Percentiles rank a stretch among this genome's conserved stretches.
Evolutionary conservation across 164 flowering plant genomes (phyloP).

Genomic region (Cinnamomum chago): DNA sequence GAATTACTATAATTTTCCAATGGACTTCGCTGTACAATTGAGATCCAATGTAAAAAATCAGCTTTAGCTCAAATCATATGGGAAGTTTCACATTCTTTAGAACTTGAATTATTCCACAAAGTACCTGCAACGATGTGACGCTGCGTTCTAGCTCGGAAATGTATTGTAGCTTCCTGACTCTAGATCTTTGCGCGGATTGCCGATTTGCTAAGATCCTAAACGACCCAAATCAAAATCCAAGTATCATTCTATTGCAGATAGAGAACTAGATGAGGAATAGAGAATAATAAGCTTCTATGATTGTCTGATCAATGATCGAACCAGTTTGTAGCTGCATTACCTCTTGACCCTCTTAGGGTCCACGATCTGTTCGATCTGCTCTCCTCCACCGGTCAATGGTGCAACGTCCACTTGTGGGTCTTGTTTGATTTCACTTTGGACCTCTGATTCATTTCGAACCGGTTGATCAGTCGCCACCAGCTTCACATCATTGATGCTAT

Average conservation of each 20-base stretch:
- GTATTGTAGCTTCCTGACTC: constrained; percentile 80
- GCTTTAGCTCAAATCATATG: no score
- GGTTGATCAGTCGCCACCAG: constrained; percentile 14
- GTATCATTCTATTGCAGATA: background rate
- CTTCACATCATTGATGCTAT: constrained; percentile 46
- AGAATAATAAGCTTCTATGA: no score
- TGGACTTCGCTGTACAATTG: background rate
- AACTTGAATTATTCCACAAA: background rate
- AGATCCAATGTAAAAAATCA: no score
- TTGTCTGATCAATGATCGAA: no score
- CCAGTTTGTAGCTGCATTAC: constrained; percentile 22
- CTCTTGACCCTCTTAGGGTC: constrained; percentile 82
- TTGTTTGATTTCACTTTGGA: constrained; percentile 31
- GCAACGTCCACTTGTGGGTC: constrained; percentile 15
- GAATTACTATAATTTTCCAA: background rate
- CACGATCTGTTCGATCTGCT: constrained; percentile 24
- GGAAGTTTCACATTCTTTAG: no score
- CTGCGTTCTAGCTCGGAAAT: constrained; percentile 80
- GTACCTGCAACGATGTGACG: constrained; percentile 70
- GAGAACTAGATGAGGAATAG: background rate
- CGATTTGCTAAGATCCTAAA: constrained; percentile 76
- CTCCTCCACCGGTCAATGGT: constrained; percentile 16
- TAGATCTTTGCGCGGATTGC: constrained; percentile 85
- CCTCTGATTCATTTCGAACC: constrained; percentile 43
- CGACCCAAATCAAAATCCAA: background rate